Percentiles rank a stretch among this genome's conserved stretches.
phyloP scores from a whole-genome alignment of 345 rosid species.

The Carallia brachiata region DNA sequence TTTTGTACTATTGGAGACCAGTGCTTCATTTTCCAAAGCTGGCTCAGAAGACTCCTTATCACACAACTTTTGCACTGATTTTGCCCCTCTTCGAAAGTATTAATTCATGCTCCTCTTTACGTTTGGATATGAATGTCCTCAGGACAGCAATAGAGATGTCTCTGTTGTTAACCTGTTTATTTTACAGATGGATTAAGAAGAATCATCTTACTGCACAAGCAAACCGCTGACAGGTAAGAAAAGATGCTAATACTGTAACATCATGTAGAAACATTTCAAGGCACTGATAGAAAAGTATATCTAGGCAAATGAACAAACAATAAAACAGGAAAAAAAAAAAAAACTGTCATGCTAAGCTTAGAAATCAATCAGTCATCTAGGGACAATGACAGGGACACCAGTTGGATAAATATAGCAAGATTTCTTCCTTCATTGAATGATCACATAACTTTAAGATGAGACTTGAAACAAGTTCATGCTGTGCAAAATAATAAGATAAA shows the following conservation, averaged over 20 bases:
- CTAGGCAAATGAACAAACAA: neutral
- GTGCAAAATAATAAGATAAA: too few relatives aligned
- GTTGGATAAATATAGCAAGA: too few relatives aligned
- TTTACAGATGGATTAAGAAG: constrained; percentile 9
- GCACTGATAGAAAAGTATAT: neutral
- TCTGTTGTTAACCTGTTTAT: constrained; percentile 80
- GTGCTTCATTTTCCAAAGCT: constrained; percentile 57
- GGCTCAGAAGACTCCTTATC: constrained; percentile 39
- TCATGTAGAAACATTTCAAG: too few relatives aligned
- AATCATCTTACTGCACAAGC: neutral
- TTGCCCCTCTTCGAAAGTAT: constrained; percentile 49
- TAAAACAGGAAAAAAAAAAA: neutral
- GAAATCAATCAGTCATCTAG: neutral
- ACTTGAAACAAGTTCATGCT: too few relatives aligned
- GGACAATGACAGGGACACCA: neutral
- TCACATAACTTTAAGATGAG: too few relatives aligned
- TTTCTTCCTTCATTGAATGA: too few relatives aligned
- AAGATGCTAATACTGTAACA: neutral
- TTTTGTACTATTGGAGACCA: constrained; percentile 49
- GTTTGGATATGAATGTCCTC: constrained; percentile 66
- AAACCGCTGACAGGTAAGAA: neutral
- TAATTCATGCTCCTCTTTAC: constrained; percentile 68
- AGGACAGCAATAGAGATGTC: constrained; percentile 89
- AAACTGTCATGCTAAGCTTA: neutral
- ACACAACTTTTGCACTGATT: constrained; percentile 35